Percentiles rank a stretch among this genome's conserved stretches.
Evolutionary conservation across 2,329 filamentous ascomycete genomes (phyloP).

Genomic region (Colletotrichum magnum): DNA sequence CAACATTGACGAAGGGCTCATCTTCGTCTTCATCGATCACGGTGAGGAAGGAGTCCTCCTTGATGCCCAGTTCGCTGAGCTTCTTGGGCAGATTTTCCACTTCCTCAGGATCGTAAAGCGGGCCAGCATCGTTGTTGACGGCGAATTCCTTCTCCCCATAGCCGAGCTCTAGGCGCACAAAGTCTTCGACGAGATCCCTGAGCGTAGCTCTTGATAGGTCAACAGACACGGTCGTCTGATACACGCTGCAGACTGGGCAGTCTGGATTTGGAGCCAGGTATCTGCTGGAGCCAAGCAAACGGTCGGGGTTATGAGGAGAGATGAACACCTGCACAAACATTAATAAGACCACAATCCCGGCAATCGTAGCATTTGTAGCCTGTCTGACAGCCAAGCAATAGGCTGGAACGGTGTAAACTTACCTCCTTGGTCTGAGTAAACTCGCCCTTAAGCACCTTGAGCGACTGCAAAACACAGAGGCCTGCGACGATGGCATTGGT

Average conservation of each 20-base stretch:
- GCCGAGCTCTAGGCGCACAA: constrained; percentile 78
- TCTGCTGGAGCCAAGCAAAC: constrained; percentile 71
- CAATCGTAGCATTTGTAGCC: neutral
- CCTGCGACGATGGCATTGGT: constrained; percentile 97
- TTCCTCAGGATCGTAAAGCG: constrained; percentile 92
- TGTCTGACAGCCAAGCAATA: neutral
- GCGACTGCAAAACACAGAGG: constrained; percentile 91
- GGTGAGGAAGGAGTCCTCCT: constrained; percentile 82
- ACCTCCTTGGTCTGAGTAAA: constrained; percentile 82
- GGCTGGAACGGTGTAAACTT: constrained; percentile 40
- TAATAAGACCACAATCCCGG: constrained; percentile 8
- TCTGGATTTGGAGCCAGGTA: constrained; percentile 79
- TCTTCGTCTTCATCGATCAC: constrained; percentile 87
- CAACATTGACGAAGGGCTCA: constrained; percentile 82
- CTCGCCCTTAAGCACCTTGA: constrained; percentile 86
- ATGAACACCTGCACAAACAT: constrained; percentile 76
- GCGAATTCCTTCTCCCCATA: constrained; percentile 86
- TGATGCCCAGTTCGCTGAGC: constrained; percentile 83
- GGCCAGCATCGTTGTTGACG: constrained; percentile 79
- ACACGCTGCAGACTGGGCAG: constrained; percentile 87
- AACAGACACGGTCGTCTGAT: constrained; percentile 75
- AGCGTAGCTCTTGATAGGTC: constrained; percentile 82
- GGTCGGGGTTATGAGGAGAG: constrained; percentile 73
- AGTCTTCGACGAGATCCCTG: constrained; percentile 81
- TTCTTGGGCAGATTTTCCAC: constrained; percentile 88